Conservation (phyloP, 148 eudicot species). For the Polygonum maritimum region DNA sequence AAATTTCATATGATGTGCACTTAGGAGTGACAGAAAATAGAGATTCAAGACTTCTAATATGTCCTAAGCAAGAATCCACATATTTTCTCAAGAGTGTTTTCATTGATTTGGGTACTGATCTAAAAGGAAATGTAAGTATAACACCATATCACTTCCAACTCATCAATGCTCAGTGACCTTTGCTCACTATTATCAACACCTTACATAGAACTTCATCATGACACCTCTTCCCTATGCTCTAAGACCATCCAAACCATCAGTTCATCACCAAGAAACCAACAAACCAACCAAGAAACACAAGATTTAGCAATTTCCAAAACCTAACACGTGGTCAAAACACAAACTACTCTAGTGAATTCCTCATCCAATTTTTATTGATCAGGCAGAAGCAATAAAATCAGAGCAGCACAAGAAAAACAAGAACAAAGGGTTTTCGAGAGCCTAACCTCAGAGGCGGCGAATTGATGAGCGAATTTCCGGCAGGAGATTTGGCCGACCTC, state of each 20-base stretch:
- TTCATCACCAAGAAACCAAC: not conserved
- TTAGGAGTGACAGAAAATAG: not conserved
- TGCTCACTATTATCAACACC: not conserved
- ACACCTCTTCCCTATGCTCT: not conserved
- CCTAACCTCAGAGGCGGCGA: conserved; percentile 69
- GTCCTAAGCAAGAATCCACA: not conserved
- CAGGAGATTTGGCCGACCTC: conserved; percentile 62
- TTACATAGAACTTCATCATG: not conserved
- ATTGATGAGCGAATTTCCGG: conserved; percentile 59
- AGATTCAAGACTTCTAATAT: not conserved
- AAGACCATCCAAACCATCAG: not conserved
- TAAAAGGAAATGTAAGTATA: not conserved
- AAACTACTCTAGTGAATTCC: not conserved
- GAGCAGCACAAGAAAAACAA: not conserved
- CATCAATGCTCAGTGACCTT: not conserved
- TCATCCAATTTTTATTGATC: not conserved
- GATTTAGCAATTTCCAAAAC: not conserved
- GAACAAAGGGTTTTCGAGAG: conserved; percentile 6
- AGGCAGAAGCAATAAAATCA: not conserved
- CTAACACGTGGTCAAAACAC: not conserved
- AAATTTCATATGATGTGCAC: not conserved
- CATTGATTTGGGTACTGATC: not conserved
- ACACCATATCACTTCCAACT: not conserved
- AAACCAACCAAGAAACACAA: not conserved
- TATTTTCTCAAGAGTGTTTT: not conserved